Percentiles rank a stretch among this genome's conserved stretches.
These are phyloP conservation scores for Camellia oleifera DNA, from an alignment of 179 eudicot genomes.

Conservation along the genomic window DNA sequence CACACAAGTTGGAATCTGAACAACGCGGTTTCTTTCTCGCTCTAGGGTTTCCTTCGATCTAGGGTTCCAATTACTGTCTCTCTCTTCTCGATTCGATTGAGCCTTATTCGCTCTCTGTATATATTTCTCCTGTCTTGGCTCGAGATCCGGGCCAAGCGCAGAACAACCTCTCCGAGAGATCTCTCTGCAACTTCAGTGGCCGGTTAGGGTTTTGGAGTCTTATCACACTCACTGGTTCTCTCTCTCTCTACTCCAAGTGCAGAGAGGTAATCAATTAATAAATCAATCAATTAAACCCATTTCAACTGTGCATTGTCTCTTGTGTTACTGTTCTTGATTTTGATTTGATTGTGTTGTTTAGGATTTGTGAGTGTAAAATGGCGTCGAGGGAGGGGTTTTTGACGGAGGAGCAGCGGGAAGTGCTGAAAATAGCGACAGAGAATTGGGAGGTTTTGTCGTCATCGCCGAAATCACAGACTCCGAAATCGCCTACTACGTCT, in stretches of 20 bases:
- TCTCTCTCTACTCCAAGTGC: slow-evolving; percentile 20
- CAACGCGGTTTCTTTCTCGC: background rate
- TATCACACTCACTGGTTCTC: slow-evolving; percentile 16
- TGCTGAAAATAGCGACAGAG: slow-evolving; percentile 67
- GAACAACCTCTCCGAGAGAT: slow-evolving; percentile 19
- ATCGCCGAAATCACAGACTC: slow-evolving; percentile 64
- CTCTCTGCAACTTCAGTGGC: slow-evolving; percentile 10
- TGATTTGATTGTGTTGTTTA: slow-evolving; percentile 21
- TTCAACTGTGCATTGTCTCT: background rate
- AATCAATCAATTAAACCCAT: no score
- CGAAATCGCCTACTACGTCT: slow-evolving; percentile 36
- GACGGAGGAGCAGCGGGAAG: slow-evolving; percentile 94
- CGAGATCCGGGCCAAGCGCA: slow-evolving; percentile 97
- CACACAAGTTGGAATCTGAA: background rate
- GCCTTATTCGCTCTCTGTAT: slow-evolving; percentile 5
- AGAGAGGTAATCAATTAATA: slow-evolving; percentile 8
- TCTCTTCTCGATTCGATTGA: slow-evolving; percentile 23
- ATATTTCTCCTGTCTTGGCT: slow-evolving; percentile 70
- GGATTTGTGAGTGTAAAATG: slow-evolving; percentile 45
- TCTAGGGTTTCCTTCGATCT: slow-evolving; percentile 13
- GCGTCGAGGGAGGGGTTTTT: slow-evolving; percentile 88
- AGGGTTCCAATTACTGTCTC: slow-evolving; percentile 5
- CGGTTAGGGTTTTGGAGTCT: background rate
- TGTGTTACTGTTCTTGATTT: background rate
- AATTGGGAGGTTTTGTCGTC: slow-evolving; percentile 59